A percentile compares a stretch with the other conserved stretches of the same genome.
These are phyloP conservation scores for Citrus cavaleriei DNA, from an alignment of 345 rosid genomes.

Conservation along the genomic window DNA sequence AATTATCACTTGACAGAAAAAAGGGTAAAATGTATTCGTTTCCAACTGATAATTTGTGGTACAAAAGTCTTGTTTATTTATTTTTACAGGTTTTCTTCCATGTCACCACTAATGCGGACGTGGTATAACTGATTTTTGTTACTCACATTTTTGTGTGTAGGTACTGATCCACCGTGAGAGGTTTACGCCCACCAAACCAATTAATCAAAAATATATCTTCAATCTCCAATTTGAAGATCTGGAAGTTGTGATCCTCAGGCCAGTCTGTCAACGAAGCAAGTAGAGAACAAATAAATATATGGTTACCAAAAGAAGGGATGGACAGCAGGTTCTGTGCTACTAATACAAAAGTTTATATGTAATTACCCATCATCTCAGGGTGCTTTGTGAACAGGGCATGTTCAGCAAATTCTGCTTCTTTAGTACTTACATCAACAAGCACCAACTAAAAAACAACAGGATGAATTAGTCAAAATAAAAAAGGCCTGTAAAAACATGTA, in stretches of 20 bases:
- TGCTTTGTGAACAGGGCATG: slow-evolving; percentile 71
- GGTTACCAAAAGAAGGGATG: background rate
- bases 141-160: slow-evolving; percentile 63
- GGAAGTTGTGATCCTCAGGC: slow-evolving; percentile 76
- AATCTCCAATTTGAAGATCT: slow-evolving; percentile 66
- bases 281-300: background rate
- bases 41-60: background rate
- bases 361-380: slow-evolving; percentile 83
- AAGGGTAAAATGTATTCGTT: background rate
- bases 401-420: slow-evolving; percentile 57
- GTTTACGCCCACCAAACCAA: slow-evolving; percentile 95
- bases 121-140: background rate
- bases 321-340: background rate
- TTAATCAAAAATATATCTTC: slow-evolving; percentile 73
- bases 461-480: background rate
- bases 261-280: slow-evolving; percentile 48
- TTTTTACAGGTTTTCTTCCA: background rate
- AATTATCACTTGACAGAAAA: background rate
- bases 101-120: background rate
- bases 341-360: background rate
- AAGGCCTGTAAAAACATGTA: background rate
- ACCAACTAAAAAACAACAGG: slow-evolving; percentile 43
- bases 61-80: background rate
- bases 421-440: slow-evolving; percentile 36
- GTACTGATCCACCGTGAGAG: slow-evolving; percentile 71